Conservation (phyloP, 2,329 filamentous ascomycete genomes). For the Gremmenia infestans region DNA sequence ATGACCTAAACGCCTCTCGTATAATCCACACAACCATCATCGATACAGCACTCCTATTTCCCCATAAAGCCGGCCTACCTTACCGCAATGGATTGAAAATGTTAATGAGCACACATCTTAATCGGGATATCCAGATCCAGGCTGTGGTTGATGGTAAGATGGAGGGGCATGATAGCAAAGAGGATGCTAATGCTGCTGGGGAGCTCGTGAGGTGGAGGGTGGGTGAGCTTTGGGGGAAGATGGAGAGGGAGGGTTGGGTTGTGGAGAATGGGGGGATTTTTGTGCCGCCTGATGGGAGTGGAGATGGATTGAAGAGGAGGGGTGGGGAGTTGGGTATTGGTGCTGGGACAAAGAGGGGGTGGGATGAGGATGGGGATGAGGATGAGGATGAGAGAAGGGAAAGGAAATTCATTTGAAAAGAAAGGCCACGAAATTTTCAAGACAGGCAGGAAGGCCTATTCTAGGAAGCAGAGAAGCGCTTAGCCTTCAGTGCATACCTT, state of each 20-base stretch:
- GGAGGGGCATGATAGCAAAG: slow-evolving; percentile 80
- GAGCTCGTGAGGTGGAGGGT: slow-evolving; percentile 75
- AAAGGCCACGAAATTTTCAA: too few species aligned
- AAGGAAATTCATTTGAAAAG: too few species aligned
- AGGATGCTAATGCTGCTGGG: slow-evolving; percentile 85
- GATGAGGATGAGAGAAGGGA: neutral
- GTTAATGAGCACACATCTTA: slow-evolving; percentile 65
- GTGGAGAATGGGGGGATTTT: slow-evolving; percentile 45
- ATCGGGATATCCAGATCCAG: slow-evolving; percentile 65
- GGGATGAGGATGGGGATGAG: slow-evolving; percentile 12
- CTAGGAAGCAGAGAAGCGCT: too few species aligned
- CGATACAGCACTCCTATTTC: slow-evolving; percentile 81
- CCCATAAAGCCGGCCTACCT: slow-evolving; percentile 72
- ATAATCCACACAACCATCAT: slow-evolving; percentile 81
- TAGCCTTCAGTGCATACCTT: neutral
- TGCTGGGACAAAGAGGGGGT: slow-evolving; percentile 14
- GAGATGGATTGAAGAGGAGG: neutral
- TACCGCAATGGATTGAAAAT: slow-evolving; percentile 71
- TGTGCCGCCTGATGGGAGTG: slow-evolving; percentile 8
- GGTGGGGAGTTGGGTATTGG: neutral
- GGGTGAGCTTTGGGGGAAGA: slow-evolving; percentile 60
- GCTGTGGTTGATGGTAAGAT: slow-evolving; percentile 42
- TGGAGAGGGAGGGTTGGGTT: slow-evolving; percentile 65
- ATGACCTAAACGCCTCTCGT: slow-evolving; percentile 82
- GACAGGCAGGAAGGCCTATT: too few species aligned